Conservation (phyloP, 352 stramenopile genomes). For the Pythium rishiriense region DNA sequence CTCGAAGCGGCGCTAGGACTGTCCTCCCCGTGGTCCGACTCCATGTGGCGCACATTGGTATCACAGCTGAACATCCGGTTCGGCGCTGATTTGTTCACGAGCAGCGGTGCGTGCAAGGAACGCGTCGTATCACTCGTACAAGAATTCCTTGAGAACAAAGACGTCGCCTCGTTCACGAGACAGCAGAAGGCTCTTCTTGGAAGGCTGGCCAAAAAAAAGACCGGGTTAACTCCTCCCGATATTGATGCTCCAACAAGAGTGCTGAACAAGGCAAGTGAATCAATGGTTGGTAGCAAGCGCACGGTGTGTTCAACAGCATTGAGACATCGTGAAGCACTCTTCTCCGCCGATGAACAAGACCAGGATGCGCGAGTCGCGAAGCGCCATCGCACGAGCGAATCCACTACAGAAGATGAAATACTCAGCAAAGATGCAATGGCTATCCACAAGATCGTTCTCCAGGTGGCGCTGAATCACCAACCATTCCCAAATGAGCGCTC, state of each 20-base stretch:
- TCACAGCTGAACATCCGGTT: background rate
- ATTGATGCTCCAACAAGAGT: too few relatives aligned
- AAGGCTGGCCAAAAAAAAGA: background rate
- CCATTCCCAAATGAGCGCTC: background rate
- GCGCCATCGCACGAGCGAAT: too few relatives aligned
- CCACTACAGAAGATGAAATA: too few relatives aligned
- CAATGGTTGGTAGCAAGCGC: too few relatives aligned
- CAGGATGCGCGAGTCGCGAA: too few relatives aligned
- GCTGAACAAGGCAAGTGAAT: too few relatives aligned
- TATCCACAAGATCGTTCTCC: background rate
- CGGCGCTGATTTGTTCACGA: background rate
- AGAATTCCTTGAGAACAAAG: background rate
- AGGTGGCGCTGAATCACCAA: background rate
- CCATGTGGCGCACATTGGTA: background rate
- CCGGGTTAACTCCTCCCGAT: too few relatives aligned
- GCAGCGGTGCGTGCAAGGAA: background rate
- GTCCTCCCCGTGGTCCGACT: background rate
- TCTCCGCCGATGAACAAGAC: too few relatives aligned
- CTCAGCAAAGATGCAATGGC: background rate
- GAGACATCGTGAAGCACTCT: too few relatives aligned
- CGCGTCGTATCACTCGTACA: background rate
- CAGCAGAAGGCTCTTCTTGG: background rate
- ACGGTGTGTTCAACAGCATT: too few relatives aligned
- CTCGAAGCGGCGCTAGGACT: background rate
- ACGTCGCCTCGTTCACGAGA: background rate